A percentile compares a stretch with the other conserved stretches of the same genome.
These are phyloP conservation scores for Bryoerythrophyllum caledonicum DNA, from an alignment of 225 moss, liverwort and hornwort genomes.

Conservation along the genomic window DNA sequence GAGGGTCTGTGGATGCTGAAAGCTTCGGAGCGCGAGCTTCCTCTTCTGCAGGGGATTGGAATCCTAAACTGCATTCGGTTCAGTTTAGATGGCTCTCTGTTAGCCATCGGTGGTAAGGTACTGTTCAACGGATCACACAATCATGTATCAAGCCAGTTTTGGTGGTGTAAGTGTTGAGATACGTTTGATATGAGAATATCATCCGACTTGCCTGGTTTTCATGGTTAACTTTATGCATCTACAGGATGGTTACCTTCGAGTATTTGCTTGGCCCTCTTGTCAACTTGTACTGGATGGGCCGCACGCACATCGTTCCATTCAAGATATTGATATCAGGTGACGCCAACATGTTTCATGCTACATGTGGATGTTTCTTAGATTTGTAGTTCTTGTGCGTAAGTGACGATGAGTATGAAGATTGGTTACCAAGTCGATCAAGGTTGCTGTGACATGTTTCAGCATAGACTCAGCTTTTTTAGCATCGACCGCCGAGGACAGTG, in stretches of 20 bases:
- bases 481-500: slow-evolving; percentile 69
- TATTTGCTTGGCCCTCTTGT: slow-evolving; percentile 84
- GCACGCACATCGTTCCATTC: slow-evolving; percentile 61
- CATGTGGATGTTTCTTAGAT: not conserved
- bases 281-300: slow-evolving; percentile 63
- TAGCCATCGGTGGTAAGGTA: slow-evolving; percentile 89
- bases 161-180: not conserved
- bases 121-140: not conserved
- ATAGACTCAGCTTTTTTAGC: slow-evolving; percentile 81
- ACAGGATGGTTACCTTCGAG: slow-evolving; percentile 85
- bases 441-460: slow-evolving; percentile 48
- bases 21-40: slow-evolving; percentile 56
- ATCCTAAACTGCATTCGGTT: slow-evolving; percentile 67
- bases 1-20: slow-evolving; percentile 54
- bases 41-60: slow-evolving; percentile 61
- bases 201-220: not conserved
- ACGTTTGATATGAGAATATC: not conserved
- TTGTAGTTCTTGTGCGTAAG: slow-evolving; percentile 7
- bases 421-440: slow-evolving; percentile 17
- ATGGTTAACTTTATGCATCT: slow-evolving; percentile 8
- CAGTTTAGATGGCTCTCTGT: slow-evolving; percentile 72
- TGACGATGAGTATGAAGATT: not conserved
- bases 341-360: not conserved
- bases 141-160: not conserved
- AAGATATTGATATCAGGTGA: slow-evolving; percentile 89